A percentile compares a stretch with the other conserved stretches of the same genome.
phyloP scores from a whole-genome alignment of 2,329 filamentous ascomycete species.

The Aureobasidium sp. region DNA sequence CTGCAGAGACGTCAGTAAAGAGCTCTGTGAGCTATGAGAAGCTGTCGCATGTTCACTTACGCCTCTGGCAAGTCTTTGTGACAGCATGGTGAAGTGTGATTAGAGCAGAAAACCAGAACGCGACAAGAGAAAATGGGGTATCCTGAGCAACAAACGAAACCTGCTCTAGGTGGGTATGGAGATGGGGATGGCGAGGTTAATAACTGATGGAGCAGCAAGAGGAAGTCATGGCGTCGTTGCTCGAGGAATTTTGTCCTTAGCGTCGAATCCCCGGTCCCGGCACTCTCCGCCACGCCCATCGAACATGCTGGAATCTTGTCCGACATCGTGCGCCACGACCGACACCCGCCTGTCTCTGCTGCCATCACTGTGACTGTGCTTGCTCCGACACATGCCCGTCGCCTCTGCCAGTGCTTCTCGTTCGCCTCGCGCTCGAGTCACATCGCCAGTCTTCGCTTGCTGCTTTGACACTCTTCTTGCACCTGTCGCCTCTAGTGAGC shows the following conservation, averaged over 20 bases:
- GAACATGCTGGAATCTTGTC: constrained; percentile 11
- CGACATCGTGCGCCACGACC: background rate
- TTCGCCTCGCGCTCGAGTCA: background rate
- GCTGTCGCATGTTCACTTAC: constrained; percentile 23
- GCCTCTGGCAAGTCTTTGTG: constrained; percentile 30
- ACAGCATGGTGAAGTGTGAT: constrained; percentile 26
- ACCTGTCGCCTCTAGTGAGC: background rate
- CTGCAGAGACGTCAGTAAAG: constrained; percentile 17
- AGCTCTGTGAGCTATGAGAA: constrained; percentile 13
- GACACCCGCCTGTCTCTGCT: too few species aligned
- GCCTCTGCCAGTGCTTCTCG: constrained; percentile 4
- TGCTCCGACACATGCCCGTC: constrained; percentile 6
- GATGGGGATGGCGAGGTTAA: constrained; percentile 12
- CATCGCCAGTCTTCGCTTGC: background rate
- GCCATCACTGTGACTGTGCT: background rate
- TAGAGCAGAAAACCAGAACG: constrained; percentile 12
- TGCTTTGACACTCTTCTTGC: background rate
- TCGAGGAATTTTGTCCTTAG: constrained; percentile 14
- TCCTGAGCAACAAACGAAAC: constrained; percentile 12
- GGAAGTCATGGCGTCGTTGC: constrained; percentile 14
- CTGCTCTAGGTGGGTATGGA: background rate
- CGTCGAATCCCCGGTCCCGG: constrained; percentile 5
- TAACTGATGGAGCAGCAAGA: constrained; percentile 11
- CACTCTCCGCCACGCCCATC: constrained; percentile 6
- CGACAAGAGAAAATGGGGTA: constrained; percentile 12